Conservation (phyloP, 2,329 filamentous ascomycete genomes). For the Phaeosphaeriaceae sp. region DNA sequence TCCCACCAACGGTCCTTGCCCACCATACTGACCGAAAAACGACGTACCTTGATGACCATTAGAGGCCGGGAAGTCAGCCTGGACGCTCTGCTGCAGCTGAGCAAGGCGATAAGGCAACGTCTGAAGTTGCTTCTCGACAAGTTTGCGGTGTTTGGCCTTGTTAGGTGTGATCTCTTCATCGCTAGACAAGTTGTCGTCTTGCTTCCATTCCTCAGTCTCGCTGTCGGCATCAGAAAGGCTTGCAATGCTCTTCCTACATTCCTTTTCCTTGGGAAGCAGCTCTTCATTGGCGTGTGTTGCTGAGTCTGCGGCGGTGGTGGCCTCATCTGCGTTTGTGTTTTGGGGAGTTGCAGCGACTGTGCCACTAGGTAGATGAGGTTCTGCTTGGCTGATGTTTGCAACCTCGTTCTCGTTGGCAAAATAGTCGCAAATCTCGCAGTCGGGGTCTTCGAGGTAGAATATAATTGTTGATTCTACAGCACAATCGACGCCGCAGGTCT, state of each 20-base stretch:
- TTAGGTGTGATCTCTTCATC: neutral
- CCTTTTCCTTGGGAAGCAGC: neutral
- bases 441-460: conserved; percentile 6
- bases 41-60: too few relatives aligned
- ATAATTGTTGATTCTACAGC: neutral
- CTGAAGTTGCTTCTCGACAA: neutral
- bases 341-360: too few relatives aligned
- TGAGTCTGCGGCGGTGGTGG: too few relatives aligned
- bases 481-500: conserved; percentile 5
- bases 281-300: too few relatives aligned
- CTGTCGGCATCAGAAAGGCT: neutral
- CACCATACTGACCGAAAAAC: too few relatives aligned
- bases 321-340: too few relatives aligned
- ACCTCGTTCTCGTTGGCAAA: neutral
- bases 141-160: neutral
- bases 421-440: conserved; percentile 2
- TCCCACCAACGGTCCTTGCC: too few relatives aligned
- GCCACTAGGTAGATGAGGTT: too few relatives aligned
- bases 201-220: neutral
- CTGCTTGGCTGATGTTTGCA: neutral
- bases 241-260: neutral
- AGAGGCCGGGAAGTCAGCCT: too few relatives aligned
- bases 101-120: neutral
- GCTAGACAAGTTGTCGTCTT: neutral
- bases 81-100: too few relatives aligned